Evolutionary conservation across 2,329 filamentous ascomycete genomes (phyloP).

Genomic region (Venturia oleaginea): DNA sequence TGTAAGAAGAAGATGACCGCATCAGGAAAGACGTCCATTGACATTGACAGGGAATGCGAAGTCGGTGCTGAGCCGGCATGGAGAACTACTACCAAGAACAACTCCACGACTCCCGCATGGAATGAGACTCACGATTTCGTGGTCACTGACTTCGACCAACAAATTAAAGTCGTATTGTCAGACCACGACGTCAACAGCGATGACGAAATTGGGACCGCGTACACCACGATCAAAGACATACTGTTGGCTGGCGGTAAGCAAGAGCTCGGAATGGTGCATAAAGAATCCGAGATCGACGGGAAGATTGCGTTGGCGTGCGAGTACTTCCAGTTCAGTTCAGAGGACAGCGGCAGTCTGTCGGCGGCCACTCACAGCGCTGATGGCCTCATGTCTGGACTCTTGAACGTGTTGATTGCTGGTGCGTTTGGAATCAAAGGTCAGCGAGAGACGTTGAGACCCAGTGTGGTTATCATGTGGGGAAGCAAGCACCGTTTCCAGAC

Average conservation of each 20-base stretch:
- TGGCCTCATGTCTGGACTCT: conserved; percentile 31
- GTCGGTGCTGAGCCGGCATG: conserved; percentile 37
- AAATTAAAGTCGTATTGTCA: conserved; percentile 33
- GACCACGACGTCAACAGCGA: conserved; percentile 36
- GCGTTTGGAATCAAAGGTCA: conserved; percentile 34
- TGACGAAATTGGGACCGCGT: conserved; percentile 37
- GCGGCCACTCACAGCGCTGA: conserved; percentile 20
- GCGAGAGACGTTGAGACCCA: conserved; percentile 37
- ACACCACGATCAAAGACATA: conserved; percentile 34
- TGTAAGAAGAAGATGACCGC: no score
- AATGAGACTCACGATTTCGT: conserved; percentile 42
- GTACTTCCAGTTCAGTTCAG: conserved; percentile 35
- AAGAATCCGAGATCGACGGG: conserved; percentile 30
- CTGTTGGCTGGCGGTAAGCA: conserved; percentile 34
- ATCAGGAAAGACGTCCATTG: no score
- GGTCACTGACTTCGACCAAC: conserved; percentile 37
- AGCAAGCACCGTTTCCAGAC: conserved; percentile 32
- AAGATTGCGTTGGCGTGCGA: conserved; percentile 30
- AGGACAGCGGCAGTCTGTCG: conserved; percentile 26
- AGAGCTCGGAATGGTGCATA: conserved; percentile 31
- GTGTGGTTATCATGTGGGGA: conserved; percentile 37
- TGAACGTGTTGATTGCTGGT: conserved; percentile 36
- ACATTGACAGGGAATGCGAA: conserved; percentile 24
- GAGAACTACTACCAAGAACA: conserved; percentile 36
- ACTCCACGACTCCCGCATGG: conserved; percentile 36